phyloP scores from a whole-genome alignment of 2,329 filamentous ascomycete genomes.

The Aschersonia sp. region DNA sequence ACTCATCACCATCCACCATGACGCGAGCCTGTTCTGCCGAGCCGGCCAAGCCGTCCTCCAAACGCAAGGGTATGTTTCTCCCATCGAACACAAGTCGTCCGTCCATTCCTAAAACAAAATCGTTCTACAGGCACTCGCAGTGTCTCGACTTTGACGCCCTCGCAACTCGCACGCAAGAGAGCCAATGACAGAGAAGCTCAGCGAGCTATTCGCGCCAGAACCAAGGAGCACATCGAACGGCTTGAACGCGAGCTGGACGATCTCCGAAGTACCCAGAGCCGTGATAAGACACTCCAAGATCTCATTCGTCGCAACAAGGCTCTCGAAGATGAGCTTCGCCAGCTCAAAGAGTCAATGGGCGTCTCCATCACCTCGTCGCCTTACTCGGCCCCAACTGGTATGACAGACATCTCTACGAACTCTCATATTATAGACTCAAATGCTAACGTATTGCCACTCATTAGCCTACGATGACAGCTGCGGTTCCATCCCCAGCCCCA shows the following conservation, averaged over 20 bases:
- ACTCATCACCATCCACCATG: slow-evolving; percentile 13
- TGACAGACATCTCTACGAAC: slow-evolving; percentile 6
- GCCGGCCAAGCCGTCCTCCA: slow-evolving; percentile 21
- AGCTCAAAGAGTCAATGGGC: slow-evolving; percentile 29
- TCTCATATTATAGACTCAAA: slow-evolving; percentile 2
- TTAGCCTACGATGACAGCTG: slow-evolving; percentile 25
- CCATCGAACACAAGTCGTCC: not conserved
- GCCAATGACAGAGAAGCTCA: slow-evolving; percentile 88
- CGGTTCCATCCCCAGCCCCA: slow-evolving; percentile 26
- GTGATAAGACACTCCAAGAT: slow-evolving; percentile 36
- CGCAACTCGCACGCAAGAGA: slow-evolving; percentile 78
- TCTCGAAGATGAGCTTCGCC: slow-evolving; percentile 36
- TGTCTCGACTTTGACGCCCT: slow-evolving; percentile 74
- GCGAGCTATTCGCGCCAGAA: slow-evolving; percentile 72
- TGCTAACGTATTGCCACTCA: slow-evolving; percentile 1
- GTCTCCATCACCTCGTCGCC: slow-evolving; percentile 24
- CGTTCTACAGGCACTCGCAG: slow-evolving; percentile 45
- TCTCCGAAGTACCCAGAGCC: slow-evolving; percentile 36
- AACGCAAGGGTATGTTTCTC: slow-evolving; percentile 27
- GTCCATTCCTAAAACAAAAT: not conserved
- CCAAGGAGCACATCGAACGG: slow-evolving; percentile 70
- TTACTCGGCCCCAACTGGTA: slow-evolving; percentile 25
- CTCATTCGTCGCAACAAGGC: slow-evolving; percentile 35
- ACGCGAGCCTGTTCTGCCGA: slow-evolving; percentile 27
- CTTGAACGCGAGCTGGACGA: slow-evolving; percentile 64